These are phyloP conservation scores for Gryganskiella cystojenkinii DNA, from an alignment of 192 early-diverging fungal species.

Conservation along the genomic window DNA sequence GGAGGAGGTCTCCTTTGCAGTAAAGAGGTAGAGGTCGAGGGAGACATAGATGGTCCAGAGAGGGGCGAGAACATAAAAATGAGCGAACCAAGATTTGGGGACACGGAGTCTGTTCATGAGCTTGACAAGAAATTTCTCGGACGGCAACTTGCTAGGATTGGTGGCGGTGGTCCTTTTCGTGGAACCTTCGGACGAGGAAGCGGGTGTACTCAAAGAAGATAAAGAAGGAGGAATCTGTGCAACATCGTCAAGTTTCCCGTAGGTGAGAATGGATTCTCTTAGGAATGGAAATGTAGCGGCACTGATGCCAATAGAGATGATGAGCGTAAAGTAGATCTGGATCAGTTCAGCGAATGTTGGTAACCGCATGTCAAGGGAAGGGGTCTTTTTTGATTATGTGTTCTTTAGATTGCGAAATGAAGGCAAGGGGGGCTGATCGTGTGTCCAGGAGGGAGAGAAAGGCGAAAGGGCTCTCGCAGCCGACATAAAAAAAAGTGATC, in stretches of 20 bases:
- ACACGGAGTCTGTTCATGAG: slow-evolving; percentile 30
- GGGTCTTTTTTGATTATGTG: too few species aligned
- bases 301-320: slow-evolving; percentile 17
- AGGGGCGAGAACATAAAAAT: slow-evolving; percentile 61
- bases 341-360: too few species aligned
- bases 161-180: not conserved
- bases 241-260: slow-evolving; percentile 51
- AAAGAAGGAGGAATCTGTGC: too few species aligned
- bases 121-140: too few species aligned
- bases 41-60: slow-evolving; percentile 40
- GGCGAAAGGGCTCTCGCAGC: too few species aligned
- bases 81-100: slow-evolving; percentile 62
- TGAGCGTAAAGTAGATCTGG: slow-evolving; percentile 26
- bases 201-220: not conserved
- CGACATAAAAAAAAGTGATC: too few species aligned
- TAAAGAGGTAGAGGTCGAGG: slow-evolving; percentile 25
- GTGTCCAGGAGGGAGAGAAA: too few species aligned
- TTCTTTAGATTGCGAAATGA: too few species aligned
- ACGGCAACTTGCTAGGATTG: too few species aligned
- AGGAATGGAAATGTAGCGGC: slow-evolving; percentile 23
- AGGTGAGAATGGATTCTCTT: slow-evolving; percentile 29
- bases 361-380: too few species aligned
- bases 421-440: too few species aligned
- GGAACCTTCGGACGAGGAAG: not conserved
- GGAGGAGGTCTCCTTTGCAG: not conserved